Conservation (phyloP, 1,284 basidiomycete species). For the Thelephora terrestris region DNA sequence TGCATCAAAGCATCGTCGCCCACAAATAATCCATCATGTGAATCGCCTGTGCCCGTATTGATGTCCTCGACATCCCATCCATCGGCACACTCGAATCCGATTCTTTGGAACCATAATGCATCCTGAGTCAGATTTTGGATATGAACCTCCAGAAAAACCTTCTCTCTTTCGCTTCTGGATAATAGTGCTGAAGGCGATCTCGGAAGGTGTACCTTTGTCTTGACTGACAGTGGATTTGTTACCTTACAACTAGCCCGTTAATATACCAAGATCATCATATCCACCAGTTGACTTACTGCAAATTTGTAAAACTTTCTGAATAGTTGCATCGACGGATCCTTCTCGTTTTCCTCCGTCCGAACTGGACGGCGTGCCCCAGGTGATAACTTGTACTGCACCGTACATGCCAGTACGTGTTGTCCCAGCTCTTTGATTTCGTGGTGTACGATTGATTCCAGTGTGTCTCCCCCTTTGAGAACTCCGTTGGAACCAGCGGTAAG, state of each 20-base stretch:
- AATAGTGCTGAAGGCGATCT: conserved; percentile 63
- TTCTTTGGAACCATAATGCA: conserved; percentile 66
- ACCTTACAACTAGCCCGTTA: conserved; percentile 37
- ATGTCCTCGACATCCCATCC: conserved; percentile 55
- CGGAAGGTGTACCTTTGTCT: conserved; percentile 76
- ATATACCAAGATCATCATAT: background rate
- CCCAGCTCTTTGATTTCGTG: conserved; percentile 81
- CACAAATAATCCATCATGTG: conserved; percentile 39
- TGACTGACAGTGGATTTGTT: conserved; percentile 80
- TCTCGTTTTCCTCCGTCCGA: conserved; percentile 33
- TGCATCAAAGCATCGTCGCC: conserved; percentile 60
- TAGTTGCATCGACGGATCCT: conserved; percentile 53
- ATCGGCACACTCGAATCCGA: conserved; percentile 64
- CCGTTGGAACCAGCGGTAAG: conserved; percentile 41
- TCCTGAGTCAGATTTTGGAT: conserved; percentile 78
- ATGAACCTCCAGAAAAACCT: conserved; percentile 80
- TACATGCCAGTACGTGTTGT: conserved; percentile 72
- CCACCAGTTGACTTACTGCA: conserved; percentile 42
- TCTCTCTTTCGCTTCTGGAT: conserved; percentile 52
- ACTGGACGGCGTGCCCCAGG: conserved; percentile 38
- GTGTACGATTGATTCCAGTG: conserved; percentile 53
- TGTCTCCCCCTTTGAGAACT: conserved; percentile 40
- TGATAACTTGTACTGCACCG: conserved; percentile 60
- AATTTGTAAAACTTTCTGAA: conserved; percentile 89
- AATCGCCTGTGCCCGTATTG: conserved; percentile 27